Conservation (phyloP, 805 yeast genomes). For the Ogataea nitratoaversa region DNA sequence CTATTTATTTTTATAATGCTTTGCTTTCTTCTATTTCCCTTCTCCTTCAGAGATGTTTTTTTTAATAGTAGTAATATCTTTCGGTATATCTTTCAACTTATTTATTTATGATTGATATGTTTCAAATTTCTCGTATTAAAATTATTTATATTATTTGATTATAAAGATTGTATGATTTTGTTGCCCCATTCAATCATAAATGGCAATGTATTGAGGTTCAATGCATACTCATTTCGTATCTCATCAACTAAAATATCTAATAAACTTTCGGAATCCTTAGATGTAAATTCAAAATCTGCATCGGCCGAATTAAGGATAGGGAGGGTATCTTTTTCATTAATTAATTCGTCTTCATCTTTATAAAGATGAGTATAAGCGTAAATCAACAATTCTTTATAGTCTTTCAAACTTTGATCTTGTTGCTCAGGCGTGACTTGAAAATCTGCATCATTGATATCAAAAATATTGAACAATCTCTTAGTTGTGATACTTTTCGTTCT, state of each 20-base stretch:
- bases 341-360: constrained; percentile 12
- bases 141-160: too few species aligned
- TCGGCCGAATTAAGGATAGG: background rate
- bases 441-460: constrained; percentile 7
- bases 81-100: too few species aligned
- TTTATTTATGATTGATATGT: too few species aligned
- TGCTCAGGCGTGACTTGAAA: background rate
- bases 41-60: too few species aligned
- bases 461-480: constrained; percentile 12
- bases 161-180: background rate
- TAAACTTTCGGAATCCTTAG: constrained; percentile 1
- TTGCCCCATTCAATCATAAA: background rate
- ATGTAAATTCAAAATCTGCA: background rate
- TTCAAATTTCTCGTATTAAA: too few species aligned
- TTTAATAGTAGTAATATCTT: too few species aligned
- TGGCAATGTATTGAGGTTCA: background rate
- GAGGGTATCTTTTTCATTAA: constrained; percentile 3
- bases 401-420: constrained; percentile 1
- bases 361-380: constrained; percentile 14
- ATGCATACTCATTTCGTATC: background rate
- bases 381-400: constrained; percentile 10
- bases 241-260: constrained; percentile 8
- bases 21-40: too few species aligned
- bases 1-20: too few species aligned
- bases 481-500: constrained; percentile 12